Evolutionary conservation across 1,284 basidiomycete genomes (phyloP), one percentile per base, ranked within the genome.

Genomic region (Bjerkandera adusta): DNA sequence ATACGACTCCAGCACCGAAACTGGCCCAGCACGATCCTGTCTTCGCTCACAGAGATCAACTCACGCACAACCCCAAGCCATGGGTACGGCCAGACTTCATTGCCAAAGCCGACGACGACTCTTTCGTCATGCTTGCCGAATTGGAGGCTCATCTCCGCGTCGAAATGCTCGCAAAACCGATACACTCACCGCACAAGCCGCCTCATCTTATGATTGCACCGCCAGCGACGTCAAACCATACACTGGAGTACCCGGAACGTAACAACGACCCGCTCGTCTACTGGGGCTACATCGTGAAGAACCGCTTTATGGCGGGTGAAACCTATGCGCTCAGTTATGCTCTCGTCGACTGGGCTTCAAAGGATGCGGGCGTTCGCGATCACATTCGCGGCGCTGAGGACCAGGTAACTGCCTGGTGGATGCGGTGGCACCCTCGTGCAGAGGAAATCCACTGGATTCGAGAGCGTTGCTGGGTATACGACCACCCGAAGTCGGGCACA

Each of bases 381-480:
- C 68, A 91, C 62, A 83, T 79, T 12, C 78, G 76, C 43, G 96
- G 97, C 13, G 89, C 92, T 5, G 96, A 99, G 71, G 96, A 99
- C 69, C 96, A 97, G 67, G 85, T 92, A 60, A 89, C 88, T n/a
- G 85, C 94, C 3, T 88, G 85, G 57, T 99, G 96, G 97, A 92
- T 99, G 79, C 77, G 79, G 27, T 63, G 85, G 48, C 95, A 98
- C 68, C 96, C 96, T 0, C 80, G 85, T 38, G 81, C 85, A 10
- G 69, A 78, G 27, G 77, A 85, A 54, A 82, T 99, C 30, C 80
- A 92, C 44, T 98, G 93, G 93, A 77, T 80, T 24, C 88, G 90
- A 57, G 96, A 99, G 63, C 81, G 85, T 22, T 98, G 96, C 67
- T 97, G 92, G 92, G 93, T 99, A 55, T 97, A 99, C 68, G 96